Evolutionary conservation across 106 monocot species (phyloP), one percentile per base, ranked within the genome.

Genomic region (Chionographis japonica): DNA sequence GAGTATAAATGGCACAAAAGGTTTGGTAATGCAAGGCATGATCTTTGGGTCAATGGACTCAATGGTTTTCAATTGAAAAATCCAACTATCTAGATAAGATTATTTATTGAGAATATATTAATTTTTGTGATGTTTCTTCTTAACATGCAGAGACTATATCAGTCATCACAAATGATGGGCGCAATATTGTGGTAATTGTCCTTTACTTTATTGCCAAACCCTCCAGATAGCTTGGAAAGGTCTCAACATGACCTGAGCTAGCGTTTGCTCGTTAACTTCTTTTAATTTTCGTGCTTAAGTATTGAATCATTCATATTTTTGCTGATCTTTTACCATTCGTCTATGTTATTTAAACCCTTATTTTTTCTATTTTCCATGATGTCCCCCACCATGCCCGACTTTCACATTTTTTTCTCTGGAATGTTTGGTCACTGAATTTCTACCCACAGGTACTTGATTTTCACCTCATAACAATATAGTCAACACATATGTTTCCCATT

Each of bases 111-210:
- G 10, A 10, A 16, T 2, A 19, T 10, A 12, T 62, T 39, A 12
- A 20, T 37, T 14, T 70, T 67, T 51, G 12, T n/a, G 4, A 8
- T 19, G 68, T 61, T 59, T 51, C 56, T 76, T 58, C 71, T 75
- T 12, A 9, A 12, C 61, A 12, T 82, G 75, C 83, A 95, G 94
- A 88, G 78, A 83, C 78, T 14, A 91, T 91, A 83, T 95, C 94
- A 58, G 81, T 95, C 53, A 95, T 95, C 41, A 95, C 94, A 37
- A 95, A 95, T 75, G 94, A 95, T 82, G 94, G 94, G 3, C 79
- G 94, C 61, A 91, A 95, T 74, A 95, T 95, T 71, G 83, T 91
- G 77, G 94, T 95, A 62, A 71, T 69, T 60, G 27, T 56, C 20
- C 16, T 51, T 4, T 18, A 58, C 36, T 39, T 4, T 3, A 50